These are phyloP conservation scores for Kockovaella imperatae DNA, from an alignment of 768 basidiomycete genomes.

Conservation along the genomic window DNA sequence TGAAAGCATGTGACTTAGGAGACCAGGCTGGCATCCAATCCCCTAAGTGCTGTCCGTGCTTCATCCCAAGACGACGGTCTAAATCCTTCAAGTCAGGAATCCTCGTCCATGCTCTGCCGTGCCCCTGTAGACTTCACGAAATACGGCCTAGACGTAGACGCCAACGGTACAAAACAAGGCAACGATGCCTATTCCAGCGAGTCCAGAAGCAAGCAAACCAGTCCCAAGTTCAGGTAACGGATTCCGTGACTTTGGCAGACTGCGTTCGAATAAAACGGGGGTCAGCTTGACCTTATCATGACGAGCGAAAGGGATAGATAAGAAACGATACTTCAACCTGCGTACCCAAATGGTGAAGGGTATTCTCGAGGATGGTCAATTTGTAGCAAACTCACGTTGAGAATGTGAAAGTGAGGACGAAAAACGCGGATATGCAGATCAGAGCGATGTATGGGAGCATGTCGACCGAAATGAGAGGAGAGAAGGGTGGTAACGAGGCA, in stretches of 20 bases:
- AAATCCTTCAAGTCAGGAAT: too few relatives aligned
- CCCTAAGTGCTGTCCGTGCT: too few relatives aligned
- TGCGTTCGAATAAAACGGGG: slow-evolving; percentile 39
- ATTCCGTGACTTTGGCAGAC: slow-evolving; percentile 64
- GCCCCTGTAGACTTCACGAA: too few relatives aligned
- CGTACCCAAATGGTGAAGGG: neutral
- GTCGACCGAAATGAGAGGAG: slow-evolving; percentile 59
- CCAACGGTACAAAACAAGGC: slow-evolving; percentile 79
- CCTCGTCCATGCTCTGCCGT: too few relatives aligned
- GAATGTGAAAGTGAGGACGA: slow-evolving; percentile 82
- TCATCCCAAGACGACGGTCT: too few relatives aligned
- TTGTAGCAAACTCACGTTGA: slow-evolving; percentile 51
- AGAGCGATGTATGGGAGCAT: slow-evolving; percentile 69
- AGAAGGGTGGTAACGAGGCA: slow-evolving; percentile 60
- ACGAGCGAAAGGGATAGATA: slow-evolving; percentile 12
- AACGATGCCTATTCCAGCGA: slow-evolving; percentile 82
- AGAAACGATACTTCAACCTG: slow-evolving; percentile 39
- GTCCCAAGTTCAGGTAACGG: slow-evolving; percentile 62
- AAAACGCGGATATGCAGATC: slow-evolving; percentile 63
- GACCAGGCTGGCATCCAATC: too few relatives aligned
- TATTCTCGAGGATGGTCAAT: neutral
- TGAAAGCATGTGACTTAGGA: too few relatives aligned
- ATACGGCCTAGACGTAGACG: slow-evolving; percentile 59
- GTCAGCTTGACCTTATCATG: neutral
- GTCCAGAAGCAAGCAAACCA: slow-evolving; percentile 63